phyloP scores from a whole-genome alignment of 441 rosid genomes.

The Croton laevigatus region DNA sequence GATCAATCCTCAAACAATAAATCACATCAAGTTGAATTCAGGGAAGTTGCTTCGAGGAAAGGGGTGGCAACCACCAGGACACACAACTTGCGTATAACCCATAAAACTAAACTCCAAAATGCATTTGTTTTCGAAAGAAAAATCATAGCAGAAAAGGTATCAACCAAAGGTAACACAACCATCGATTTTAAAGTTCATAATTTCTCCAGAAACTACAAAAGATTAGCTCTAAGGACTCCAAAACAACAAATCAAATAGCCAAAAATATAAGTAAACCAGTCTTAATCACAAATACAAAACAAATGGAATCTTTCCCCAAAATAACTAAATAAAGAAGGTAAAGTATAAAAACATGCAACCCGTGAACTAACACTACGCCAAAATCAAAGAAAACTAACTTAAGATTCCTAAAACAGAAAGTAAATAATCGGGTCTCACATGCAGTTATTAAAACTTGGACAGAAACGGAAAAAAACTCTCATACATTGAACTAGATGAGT shows the following conservation, averaged over 20 bases:
- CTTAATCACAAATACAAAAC: background rate
- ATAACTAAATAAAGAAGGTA: slow-evolving; percentile 6
- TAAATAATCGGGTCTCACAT: background rate
- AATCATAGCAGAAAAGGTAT: background rate
- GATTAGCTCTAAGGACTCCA: background rate
- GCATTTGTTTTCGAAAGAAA: background rate
- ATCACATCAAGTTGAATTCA: slow-evolving; percentile 6
- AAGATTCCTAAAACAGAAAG: background rate
- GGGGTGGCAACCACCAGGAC: background rate
- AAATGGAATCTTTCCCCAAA: background rate
- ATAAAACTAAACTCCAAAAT: background rate
- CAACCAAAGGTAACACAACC: background rate
- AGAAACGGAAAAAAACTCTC: background rate
- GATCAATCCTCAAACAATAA: slow-evolving; percentile 5
- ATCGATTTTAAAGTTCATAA: background rate
- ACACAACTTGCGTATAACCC: background rate
- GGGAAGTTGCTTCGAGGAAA: background rate
- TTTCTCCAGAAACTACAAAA: background rate
- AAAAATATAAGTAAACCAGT: background rate
- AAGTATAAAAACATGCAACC: background rate
- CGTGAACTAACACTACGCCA: background rate
- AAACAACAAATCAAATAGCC: background rate
- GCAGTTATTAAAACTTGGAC: background rate
- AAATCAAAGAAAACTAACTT: background rate
- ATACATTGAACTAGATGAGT: background rate